phyloP scores from a whole-genome alignment of 345 rosid species.

The Gossypium turneri region DNA sequence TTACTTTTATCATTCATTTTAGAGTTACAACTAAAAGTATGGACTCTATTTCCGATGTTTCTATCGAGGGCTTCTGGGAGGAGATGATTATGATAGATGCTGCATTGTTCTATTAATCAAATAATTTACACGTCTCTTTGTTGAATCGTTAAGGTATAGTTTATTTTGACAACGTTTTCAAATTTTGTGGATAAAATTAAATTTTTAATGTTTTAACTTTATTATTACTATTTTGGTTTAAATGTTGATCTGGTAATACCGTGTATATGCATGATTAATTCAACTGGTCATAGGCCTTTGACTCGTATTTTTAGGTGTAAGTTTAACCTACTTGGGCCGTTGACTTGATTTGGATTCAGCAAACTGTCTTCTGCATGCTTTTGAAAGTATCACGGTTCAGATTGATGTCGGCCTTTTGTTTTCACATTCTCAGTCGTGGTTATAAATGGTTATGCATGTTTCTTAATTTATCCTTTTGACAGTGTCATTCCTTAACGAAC shows the following conservation, averaged over 20 bases:
- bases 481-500: neutral
- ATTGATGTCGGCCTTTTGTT: neutral
- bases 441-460: neutral
- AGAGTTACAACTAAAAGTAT: neutral
- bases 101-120: no score
- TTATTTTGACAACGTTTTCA: conserved; percentile 18
- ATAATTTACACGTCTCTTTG: neutral
- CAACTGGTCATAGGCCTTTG: neutral
- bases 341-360: neutral
- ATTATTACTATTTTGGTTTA: neutral
- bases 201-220: neutral
- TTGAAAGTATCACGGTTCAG: neutral
- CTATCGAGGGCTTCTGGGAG: neutral
- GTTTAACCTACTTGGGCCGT: neutral
- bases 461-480: neutral
- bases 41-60: neutral
- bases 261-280: neutral
- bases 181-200: conserved; percentile 7
- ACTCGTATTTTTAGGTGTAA: neutral
- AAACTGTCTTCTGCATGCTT: neutral
- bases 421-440: neutral
- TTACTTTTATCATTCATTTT: neutral
- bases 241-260: conserved; percentile 24
- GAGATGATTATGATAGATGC: neutral
- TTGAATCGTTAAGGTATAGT: conserved; percentile 11